phyloP scores from a whole-genome alignment of 225 moss, liverwort and hornwort genomes.

The Antitrichia curtipendula region DNA sequence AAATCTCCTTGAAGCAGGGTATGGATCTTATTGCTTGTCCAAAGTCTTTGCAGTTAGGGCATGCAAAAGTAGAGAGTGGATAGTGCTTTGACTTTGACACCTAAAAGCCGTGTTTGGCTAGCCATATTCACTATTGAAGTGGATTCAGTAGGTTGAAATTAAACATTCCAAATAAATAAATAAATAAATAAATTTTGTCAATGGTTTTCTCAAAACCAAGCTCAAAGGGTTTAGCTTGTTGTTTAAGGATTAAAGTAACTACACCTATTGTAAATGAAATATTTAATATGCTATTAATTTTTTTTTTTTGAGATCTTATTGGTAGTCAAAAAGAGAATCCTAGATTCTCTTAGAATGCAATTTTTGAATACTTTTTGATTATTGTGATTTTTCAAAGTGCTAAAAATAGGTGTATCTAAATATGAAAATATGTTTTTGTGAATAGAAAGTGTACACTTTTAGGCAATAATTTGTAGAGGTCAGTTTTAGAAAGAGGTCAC shows the following conservation, averaged over 20 bases:
- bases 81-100: neutral
- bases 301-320: neutral
- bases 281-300: too few species aligned
- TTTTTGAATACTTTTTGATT: accelerated
- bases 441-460: neutral
- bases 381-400: neutral
- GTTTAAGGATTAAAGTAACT: too few species aligned
- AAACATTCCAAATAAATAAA: neutral
- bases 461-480: neutral
- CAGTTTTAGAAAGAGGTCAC: neutral
- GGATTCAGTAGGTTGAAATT: neutral
- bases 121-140: neutral
- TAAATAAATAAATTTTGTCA: too few species aligned
- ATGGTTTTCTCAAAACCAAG: neutral
- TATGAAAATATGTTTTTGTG: neutral
- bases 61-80: neutral
- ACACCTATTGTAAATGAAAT: too few species aligned
- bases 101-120: neutral
- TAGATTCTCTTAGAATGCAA: neutral
- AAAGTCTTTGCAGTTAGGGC: accelerated
- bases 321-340: accelerated
- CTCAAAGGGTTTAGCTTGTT: neutral
- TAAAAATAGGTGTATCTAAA: neutral
- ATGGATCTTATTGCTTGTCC: neutral
- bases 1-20: neutral